Evolutionary conservation across 441 rosid species (phyloP), one percentile per base, ranked within the genome.

Genomic region (Gossypium davidsonii): DNA sequence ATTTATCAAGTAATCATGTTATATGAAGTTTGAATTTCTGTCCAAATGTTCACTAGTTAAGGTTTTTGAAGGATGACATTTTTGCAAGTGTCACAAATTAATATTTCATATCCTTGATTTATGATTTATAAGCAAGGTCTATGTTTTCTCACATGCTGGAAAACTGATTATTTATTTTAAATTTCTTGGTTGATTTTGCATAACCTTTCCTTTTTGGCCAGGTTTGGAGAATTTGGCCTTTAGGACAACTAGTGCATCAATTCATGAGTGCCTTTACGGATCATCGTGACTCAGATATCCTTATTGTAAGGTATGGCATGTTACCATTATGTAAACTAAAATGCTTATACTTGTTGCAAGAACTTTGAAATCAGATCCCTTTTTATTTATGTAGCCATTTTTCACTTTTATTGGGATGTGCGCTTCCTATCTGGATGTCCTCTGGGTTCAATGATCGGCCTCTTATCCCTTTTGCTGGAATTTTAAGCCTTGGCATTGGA

Each of bases 361-460:
- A 8, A 66, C 63, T 12, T 61, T 18, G 44, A 67, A 46, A 21
- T 59, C 67, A 10, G 23, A 2, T 37, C 52, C 31, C 39, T 70
- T 70, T 21, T 75, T 76, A 44, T 61, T 18, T 74, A 8, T 79
- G 72, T 78, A 93, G 99, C 86, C 98, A 95, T 80, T 95, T 95
- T 80, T 95, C 99, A 11, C 92, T 95, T 28, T 82, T 95, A 74
- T 63, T 95, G 88, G 98, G 99, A 73, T 95, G 98, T 76, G 95
- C 98, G 15, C 91, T 95, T 84, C 99, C 99, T 59, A 91, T 93
- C 63, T 95, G 99, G 99, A 86, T 95, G 92, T 93, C 97, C 74
- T 89, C 89, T 42, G 97, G 93, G 56, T 90, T 87, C 87, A 95
- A 89, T 62, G 99, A 95, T 83, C 88, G 98, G 57, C 97, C 99